phyloP scores from a whole-genome alignment of 768 basidiomycete genomes.

The Pleurotus citrinopileatus region DNA sequence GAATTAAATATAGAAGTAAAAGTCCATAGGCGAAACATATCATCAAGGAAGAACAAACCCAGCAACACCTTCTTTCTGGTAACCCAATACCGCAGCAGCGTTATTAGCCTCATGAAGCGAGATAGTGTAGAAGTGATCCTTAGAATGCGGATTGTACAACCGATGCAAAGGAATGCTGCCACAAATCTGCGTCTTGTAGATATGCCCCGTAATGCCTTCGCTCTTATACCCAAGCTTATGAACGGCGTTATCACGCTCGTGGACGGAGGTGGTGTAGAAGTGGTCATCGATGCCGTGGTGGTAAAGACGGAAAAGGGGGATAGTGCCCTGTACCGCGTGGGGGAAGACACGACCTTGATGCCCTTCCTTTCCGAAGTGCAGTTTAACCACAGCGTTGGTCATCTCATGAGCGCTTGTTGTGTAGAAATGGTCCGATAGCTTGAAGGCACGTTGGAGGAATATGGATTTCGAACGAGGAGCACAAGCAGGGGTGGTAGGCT shows the following conservation, averaged over 20 bases:
- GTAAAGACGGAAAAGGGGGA: conserved; percentile 14
- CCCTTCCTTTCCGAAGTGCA: conserved; percentile 1
- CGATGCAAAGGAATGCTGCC: conserved; percentile 7
- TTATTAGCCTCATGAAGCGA: background rate
- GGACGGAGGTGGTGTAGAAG: conserved; percentile 7
- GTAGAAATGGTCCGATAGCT: conserved; percentile 5
- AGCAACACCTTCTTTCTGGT: background rate
- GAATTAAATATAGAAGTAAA: background rate
- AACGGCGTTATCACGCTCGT: conserved; percentile 7
- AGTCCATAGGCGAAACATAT: background rate
- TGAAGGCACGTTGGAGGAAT: conserved; percentile 1
- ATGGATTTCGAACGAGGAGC: background rate
- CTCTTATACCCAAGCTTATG: background rate
- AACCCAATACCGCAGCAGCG: background rate
- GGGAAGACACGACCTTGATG: conserved; percentile 9
- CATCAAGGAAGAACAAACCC: conserved; percentile 1
- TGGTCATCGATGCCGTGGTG: conserved; percentile 8
- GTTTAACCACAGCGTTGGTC: background rate
- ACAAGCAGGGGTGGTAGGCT: background rate
- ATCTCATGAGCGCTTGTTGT: conserved; percentile 2
- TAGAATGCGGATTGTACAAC: background rate
- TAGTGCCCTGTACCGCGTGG: conserved; percentile 6
- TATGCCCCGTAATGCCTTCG: conserved; percentile 2
- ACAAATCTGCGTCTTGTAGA: conserved; percentile 4
- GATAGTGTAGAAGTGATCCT: conserved; percentile 8